Base-by-base conservation (phyloP, 202 grass and related monocot genomes). In the Brachypodium distachyon region DNA sequence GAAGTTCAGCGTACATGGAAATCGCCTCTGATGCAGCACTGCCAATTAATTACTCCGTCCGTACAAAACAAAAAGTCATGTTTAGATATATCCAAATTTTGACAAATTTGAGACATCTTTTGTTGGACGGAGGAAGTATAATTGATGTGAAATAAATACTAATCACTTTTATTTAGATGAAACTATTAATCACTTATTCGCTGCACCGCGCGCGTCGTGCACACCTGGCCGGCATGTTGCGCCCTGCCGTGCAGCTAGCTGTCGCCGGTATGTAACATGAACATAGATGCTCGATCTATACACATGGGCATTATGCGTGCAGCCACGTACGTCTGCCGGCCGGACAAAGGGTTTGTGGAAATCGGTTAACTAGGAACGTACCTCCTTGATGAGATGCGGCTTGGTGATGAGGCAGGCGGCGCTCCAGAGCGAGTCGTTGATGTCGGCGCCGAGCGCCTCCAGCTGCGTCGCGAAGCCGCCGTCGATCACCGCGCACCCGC, bases 371-470 rank as follows among this genome's bases (percentile, higher is more conserved):
- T 25, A 4, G 0, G 47, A 7, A 7, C 16, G 16, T 78, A 95
- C 92, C 89, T 96, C 78, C 77, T 80, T 91, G 61, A 96, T 84
- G 77, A 89, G 92, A 56, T 89, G 47, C 61, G 89, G 86, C 52
- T 61, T 84, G 51, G 72, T 71, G 77, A 96, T 85, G 73, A 96
- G 92, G 81, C 86, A 96, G 25, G 85, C 57, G 57, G 92, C 86
- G 86, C 92, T 96, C 89, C 89, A 96, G 65, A 96, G 84, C 44
- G 92, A 78, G 76, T 92, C 92, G 57, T 96, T 96, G 61, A 96
- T 89, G 81, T 92, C 84, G 43, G 92, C 92, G 17, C 92, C 89
- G n/a, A 92, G 89, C 23, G 86, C 92, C 89, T 96, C 92, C 25
- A 96, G 86, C 81, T 96, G 89, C 67, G 92, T 96, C 38, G 92